Base-by-base conservation (phyloP, 106 monocot genomes). In the Acorus gramineus region DNA sequence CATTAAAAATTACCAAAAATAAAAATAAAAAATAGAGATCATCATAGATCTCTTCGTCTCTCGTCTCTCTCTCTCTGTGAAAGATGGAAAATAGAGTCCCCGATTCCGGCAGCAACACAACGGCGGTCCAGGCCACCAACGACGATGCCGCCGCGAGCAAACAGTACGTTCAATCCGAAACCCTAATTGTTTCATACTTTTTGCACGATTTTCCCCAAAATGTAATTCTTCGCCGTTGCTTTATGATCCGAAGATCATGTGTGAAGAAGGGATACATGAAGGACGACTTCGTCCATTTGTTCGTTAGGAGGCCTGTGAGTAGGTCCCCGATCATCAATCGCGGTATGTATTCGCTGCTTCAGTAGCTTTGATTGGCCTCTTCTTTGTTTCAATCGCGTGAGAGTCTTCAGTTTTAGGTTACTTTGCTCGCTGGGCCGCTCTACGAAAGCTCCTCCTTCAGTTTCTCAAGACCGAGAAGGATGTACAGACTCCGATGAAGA, bases 61-160 rank as follows among this genome's bases (percentile, higher is more conserved):
- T 28, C 28, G 28, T 28, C 28, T 28, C 1, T 1, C 28, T 28
- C 28, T 28, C 28, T 28, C 28, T 28, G 28, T 28, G 28, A 28
- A 28, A 28, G 28, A 28, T 28, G 28, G 28, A 28, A 28, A 28
- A 28, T 0, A 0, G 28, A 28, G 28, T 28, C 28, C 28, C 66
- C 44, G 72, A 55, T 46, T 13, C 55, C 28, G 44, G 65, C 73
- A 83, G 87, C 81, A 79, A 63, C 79, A 88, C 88, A 13, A 79
- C 60, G 52, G 85, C 91, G 58, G 88, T 98, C 42, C 96, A 98
- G 63, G 96, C 91, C 47, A 98, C 96, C 55, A 92, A 98, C 77
- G 96, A 98, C 74, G 96, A 91, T 59, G 96, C 91, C 56, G 77
- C 96, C 57, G 78, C 96, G 66, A 98, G 96, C 79, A 98, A 98